These are phyloP conservation scores for Mycena albidolilacea DNA, from an alignment of 768 basidiomycete species.

Conservation along the genomic window DNA sequence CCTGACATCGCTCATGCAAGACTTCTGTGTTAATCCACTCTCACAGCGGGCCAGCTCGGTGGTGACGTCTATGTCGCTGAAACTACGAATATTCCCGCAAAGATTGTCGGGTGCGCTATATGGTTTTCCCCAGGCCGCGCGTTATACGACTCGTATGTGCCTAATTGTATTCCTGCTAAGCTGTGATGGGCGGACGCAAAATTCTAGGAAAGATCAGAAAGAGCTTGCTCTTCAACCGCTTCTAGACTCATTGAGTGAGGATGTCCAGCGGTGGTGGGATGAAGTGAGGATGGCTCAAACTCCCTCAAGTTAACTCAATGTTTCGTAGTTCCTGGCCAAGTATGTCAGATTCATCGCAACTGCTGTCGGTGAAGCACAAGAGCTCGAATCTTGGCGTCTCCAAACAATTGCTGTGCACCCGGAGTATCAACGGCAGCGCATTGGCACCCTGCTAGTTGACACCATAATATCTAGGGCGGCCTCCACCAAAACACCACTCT, in stretches of 20 bases:
- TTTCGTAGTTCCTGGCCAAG: constrained; percentile 1
- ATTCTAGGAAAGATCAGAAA: background rate
- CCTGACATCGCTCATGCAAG: background rate
- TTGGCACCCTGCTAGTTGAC: background rate
- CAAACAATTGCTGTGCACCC: constrained; percentile 1
- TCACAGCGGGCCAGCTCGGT: background rate
- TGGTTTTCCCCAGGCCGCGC: background rate
- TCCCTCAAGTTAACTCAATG: background rate
- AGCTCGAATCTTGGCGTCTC: constrained; percentile 9
- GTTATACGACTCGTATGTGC: background rate
- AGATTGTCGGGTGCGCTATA: constrained; percentile 15
- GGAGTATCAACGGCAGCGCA: background rate
- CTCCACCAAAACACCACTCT: background rate
- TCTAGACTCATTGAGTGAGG: background rate
- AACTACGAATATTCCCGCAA: background rate
- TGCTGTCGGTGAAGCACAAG: background rate
- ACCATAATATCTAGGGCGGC: background rate
- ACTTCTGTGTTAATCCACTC: background rate
- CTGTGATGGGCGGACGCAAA: no score
- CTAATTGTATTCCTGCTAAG: background rate
- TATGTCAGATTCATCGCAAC: background rate
- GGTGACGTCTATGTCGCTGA: constrained; percentile 19
- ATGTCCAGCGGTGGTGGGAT: constrained; percentile 3
- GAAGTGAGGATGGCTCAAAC: background rate
- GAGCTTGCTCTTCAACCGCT: background rate